These are phyloP conservation scores for Nothophaeocryptopus gaeumannii DNA, from an alignment of 2,329 filamentous ascomycete species.

Conservation along the genomic window DNA sequence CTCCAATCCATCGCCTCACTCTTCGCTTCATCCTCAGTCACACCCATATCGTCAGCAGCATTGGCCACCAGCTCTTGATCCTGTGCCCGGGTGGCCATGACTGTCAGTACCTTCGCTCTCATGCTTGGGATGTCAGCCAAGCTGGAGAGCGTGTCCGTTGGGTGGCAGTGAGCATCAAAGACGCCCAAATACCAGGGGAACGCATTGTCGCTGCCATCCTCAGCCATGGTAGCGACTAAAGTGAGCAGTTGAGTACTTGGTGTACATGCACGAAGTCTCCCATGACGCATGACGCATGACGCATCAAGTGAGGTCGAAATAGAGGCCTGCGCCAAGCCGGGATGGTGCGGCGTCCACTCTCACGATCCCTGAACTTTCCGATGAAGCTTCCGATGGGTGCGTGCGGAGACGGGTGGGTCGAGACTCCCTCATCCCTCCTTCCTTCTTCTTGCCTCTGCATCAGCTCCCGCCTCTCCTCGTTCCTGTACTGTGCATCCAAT, in stretches of 20 bases:
- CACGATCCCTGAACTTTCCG: not conserved
- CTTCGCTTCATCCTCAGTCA: conserved; percentile 34
- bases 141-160: conserved; percentile 70
- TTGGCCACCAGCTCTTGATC: conserved; percentile 71
- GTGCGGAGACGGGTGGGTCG: not conserved
- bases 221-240: conserved; percentile 17
- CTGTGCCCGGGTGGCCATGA: conserved; percentile 74
- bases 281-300: not conserved
- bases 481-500: too few species aligned
- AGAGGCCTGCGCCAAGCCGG: not conserved
- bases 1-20: conserved; percentile 29
- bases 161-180: conserved; percentile 80
- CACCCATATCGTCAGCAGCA: conserved; percentile 56
- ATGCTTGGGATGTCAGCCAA: conserved; percentile 60
- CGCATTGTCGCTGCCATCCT: conserved; percentile 13
- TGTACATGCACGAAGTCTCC: not conserved
- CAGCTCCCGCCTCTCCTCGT: too few species aligned
- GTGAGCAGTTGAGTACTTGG: conserved; percentile 1
- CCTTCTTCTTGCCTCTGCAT: not conserved
- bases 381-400: not conserved
- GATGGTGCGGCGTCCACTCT: not conserved
- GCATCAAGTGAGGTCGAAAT: too few species aligned
- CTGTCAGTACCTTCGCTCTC: conserved; percentile 63
- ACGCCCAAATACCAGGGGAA: conserved; percentile 70
- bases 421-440: not conserved